Percentiles rank a stretch among this genome's conserved stretches.
Conservation (phyloP, 306 rosid species). For the Abrus pulchellus region DNA sequence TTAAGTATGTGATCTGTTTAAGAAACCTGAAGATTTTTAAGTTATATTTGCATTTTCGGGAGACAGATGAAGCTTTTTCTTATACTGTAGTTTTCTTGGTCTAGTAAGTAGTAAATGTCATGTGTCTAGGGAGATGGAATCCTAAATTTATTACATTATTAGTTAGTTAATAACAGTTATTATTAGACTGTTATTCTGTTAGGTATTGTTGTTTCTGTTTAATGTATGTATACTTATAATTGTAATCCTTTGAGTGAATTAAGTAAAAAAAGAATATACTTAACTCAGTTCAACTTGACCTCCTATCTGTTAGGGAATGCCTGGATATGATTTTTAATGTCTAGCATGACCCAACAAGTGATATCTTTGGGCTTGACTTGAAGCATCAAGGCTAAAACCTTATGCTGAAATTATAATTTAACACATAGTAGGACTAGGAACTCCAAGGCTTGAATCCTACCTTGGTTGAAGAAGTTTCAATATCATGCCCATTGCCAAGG, state of each 20-base stretch:
- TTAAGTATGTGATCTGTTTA: conserved; percentile 2
- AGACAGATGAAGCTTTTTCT: not conserved
- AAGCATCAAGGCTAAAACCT: conserved; percentile 30
- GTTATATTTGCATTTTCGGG: conserved; percentile 5
- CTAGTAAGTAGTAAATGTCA: not conserved
- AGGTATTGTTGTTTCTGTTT: too few species aligned
- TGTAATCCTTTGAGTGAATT: too few species aligned
- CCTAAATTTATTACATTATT: not conserved
- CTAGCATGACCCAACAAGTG: not conserved
- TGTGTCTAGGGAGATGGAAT: not conserved
- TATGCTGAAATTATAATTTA: conserved; percentile 17
- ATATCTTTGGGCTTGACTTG: conserved; percentile 8
- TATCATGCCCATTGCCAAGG: not conserved
- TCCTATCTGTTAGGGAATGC: not conserved
- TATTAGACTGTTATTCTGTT: too few species aligned
- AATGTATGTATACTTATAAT: too few species aligned
- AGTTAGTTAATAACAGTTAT: too few species aligned
- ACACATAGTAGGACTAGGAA: not conserved
- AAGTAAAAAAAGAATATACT: too few species aligned
- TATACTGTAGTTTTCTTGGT: not conserved
- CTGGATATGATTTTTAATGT: not conserved
- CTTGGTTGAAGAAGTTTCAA: not conserved
- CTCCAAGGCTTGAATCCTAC: not conserved
- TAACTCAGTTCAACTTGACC: too few species aligned
- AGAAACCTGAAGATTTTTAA: conserved; percentile 12